These are phyloP conservation scores for Taphrina wiesneri DNA, from an alignment of 1,139 yeast species.

Conservation along the genomic window DNA sequence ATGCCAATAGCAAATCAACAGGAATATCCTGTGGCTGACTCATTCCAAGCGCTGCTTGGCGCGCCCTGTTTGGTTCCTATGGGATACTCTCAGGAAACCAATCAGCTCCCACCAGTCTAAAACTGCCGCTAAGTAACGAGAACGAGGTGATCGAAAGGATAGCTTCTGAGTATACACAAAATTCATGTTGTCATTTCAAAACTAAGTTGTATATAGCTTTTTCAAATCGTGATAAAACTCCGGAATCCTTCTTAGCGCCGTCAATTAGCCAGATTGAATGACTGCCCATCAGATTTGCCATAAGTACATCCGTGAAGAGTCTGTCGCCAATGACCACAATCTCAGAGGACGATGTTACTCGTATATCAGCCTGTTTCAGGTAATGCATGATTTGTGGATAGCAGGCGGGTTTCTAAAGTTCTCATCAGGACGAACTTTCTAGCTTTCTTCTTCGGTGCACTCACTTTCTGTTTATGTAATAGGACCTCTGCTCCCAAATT, in stretches of 20 bases:
- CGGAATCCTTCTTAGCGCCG: conserved; percentile 49
- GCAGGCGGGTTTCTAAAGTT: conserved; percentile 82
- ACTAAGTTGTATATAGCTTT: neutral
- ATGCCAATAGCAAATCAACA: neutral
- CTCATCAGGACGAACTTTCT: neutral
- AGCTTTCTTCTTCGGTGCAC: neutral
- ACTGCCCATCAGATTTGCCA: conserved; percentile 94
- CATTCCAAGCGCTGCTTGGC: neutral
- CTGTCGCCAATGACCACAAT: conserved; percentile 89
- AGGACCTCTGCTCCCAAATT: conserved; percentile 76
- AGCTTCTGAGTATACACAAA: no score
- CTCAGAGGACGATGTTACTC: conserved; percentile 55
- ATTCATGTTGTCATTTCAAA: neutral
- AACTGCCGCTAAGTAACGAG: no score
- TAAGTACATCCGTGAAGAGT: conserved; percentile 81
- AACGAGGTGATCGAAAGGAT: no score
- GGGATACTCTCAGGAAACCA: neutral
- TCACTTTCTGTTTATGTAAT: conserved; percentile 58
- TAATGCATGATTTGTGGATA: conserved; percentile 64
- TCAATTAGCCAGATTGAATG: conserved; percentile 78
- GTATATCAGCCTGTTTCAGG: conserved; percentile 28
- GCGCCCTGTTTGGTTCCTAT: neutral
- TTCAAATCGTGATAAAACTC: conserved; percentile 16
- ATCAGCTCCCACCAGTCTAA: neutral
- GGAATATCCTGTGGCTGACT: neutral